Conservation (phyloP, 2,329 filamentous ascomycete species). For the Phaeomoniella chlamydospora region DNA sequence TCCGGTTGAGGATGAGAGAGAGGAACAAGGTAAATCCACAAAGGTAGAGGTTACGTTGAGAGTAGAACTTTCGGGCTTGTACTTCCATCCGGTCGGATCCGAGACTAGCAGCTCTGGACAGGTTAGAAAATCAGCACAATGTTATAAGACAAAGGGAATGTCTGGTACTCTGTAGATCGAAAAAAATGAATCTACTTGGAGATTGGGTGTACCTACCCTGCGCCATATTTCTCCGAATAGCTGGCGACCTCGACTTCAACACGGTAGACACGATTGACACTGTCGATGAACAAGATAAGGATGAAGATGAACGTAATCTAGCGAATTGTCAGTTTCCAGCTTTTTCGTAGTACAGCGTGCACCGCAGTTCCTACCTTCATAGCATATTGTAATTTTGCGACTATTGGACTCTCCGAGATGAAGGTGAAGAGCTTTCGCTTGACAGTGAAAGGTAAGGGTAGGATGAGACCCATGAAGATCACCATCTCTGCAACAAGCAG, state of each 20-base stretch:
- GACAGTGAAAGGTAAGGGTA: slow-evolving; percentile 77
- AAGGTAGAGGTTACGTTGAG: slow-evolving; percentile 99
- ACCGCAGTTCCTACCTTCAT: slow-evolving; percentile 53
- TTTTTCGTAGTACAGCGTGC: neutral
- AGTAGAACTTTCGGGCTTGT: slow-evolving; percentile 99
- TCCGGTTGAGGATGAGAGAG: slow-evolving; percentile 93
- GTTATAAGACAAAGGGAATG: slow-evolving; percentile 9
- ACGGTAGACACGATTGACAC: slow-evolving; percentile 88
- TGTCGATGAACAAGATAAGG: slow-evolving; percentile 93
- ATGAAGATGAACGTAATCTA: slow-evolving; percentile 98
- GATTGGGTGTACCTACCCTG: slow-evolving; percentile 29
- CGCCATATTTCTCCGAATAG: slow-evolving; percentile 45
- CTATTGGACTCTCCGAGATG: slow-evolving; percentile 72
- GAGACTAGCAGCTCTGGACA: slow-evolving; percentile 51
- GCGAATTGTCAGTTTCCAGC: slow-evolving; percentile 6
- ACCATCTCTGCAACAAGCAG: slow-evolving; percentile 35
- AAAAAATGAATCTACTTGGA: neutral
- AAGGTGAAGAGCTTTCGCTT: slow-evolving; percentile 87
- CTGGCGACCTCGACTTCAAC: slow-evolving; percentile 78
- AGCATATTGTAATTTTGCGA: slow-evolving; percentile 93
- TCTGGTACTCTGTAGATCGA: slow-evolving; percentile 3
- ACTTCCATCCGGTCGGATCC: slow-evolving; percentile 95
- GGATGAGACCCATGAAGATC: slow-evolving; percentile 34
- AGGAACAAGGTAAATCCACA: slow-evolving; percentile 99
- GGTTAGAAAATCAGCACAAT: slow-evolving; percentile 14